Evolutionary conservation across 2,329 filamentous ascomycete genomes (phyloP), one percentile per base, ranked within the genome.

Genomic region (Claviceps capensis): DNA sequence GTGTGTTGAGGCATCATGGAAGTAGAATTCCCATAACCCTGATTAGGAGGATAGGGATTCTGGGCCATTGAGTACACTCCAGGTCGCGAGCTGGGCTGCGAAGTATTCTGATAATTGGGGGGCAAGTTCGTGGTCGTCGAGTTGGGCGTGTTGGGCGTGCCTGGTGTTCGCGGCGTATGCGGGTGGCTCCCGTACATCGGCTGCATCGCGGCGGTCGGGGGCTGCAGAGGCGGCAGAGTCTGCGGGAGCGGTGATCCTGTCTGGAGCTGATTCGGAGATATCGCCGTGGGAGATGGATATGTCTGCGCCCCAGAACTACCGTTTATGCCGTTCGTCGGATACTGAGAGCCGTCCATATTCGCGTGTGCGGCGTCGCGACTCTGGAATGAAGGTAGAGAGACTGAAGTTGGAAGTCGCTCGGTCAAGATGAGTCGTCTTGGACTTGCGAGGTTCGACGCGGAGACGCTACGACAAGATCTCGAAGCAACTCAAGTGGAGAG

Each of bases 1-100:
- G 82, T 81, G 23, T 82, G 70, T 66, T 85, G 81, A 47, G 82
- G 77, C 71, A 86, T 76, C 76, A 86, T 83, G 48, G 71, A 71
- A 48, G 72, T 72, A 6, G 78, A 76, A 8, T 75, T 74, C 40
- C 72, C 72, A 62, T 82, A 83, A 9, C 67, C 72, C 63, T 75
- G 75, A 54, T 75, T 74, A 43, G 71, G 70, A 54, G 74, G 75
- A 56, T 73, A 76, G 57, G 79, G 78, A 62, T 73, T 76, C 57
- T 72, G 71, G 62, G 76, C 73, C 72, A 82, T 79, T 52, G 73
- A 72, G 61, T 77, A 77, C 19, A 75, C 68, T 52, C 71, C 72
- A 53, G 71, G 71, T 52, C 77, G 72, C 48, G 70, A 70, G 38
- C 64, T 67, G 51, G 70, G 69, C 58, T 77, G 72, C 30, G 71